These are phyloP conservation scores for Colletotrichum australisinense DNA, from an alignment of 2,329 filamentous ascomycete species.

Conservation along the genomic window DNA sequence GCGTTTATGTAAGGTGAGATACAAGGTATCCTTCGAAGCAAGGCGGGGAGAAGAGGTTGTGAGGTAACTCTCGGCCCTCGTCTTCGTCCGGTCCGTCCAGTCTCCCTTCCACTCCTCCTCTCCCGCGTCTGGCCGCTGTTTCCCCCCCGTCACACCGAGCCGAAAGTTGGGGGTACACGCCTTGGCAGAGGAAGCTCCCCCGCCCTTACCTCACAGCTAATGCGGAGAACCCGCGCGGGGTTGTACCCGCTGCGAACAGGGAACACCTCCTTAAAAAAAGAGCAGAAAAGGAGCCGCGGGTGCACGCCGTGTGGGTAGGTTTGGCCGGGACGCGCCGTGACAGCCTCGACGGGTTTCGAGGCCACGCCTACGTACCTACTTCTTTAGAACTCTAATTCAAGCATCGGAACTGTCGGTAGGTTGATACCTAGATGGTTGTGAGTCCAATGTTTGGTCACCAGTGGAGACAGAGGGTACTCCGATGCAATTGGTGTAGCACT, in stretches of 20 bases:
- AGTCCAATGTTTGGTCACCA: background rate
- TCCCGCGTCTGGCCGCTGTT: conserved; percentile 13
- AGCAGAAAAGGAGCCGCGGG: background rate
- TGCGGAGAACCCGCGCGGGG: conserved; percentile 35
- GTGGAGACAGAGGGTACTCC: background rate
- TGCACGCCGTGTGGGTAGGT: background rate
- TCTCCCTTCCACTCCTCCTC: background rate
- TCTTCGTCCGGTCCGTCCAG: background rate
- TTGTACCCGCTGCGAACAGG: conserved; percentile 11
- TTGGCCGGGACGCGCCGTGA: background rate
- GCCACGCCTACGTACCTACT: background rate
- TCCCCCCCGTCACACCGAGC: background rate
- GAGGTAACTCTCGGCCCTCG: background rate
- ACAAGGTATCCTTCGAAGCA: background rate
- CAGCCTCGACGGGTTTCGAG: background rate
- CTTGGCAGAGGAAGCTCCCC: conserved; percentile 29
- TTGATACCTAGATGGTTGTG: background rate
- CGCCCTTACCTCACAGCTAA: conserved; percentile 6
- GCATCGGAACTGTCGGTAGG: background rate
- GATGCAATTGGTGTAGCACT: background rate
- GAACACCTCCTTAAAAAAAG: conserved; percentile 15
- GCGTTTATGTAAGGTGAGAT: background rate
- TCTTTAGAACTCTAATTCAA: background rate
- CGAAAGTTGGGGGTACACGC: conserved; percentile 9
- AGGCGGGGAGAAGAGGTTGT: background rate